A percentile compares a stretch with the other conserved stretches of the same genome.
phyloP scores from a whole-genome alignment of 345 rosid species.

The Brassica carinata region DNA sequence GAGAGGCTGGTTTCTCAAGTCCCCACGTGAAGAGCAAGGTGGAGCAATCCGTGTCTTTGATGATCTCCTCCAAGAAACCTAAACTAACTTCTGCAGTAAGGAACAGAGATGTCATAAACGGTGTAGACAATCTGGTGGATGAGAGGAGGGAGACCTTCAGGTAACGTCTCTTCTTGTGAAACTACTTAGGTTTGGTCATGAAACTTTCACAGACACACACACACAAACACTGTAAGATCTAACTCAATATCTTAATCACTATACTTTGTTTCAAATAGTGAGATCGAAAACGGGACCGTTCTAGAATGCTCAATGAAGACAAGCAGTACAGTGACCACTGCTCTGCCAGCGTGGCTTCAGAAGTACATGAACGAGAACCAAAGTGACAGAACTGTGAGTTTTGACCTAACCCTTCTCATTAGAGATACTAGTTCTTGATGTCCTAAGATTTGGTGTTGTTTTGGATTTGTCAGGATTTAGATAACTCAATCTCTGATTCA shows the following conservation, averaged over 20 bases:
- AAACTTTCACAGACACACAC: neutral
- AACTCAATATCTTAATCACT: neutral
- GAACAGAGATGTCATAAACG: constrained; percentile 45
- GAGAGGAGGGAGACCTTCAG: constrained; percentile 43
- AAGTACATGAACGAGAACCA: constrained; percentile 57
- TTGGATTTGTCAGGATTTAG: constrained; percentile 44
- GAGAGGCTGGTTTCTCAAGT: constrained; percentile 92
- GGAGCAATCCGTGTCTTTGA: constrained; percentile 63
- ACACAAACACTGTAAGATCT: constrained; percentile 33
- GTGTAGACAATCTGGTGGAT: constrained; percentile 43
- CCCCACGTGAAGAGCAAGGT: constrained; percentile 76
- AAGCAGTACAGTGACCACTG: constrained; percentile 40
- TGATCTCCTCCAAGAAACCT: constrained; percentile 51
- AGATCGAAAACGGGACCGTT: neutral
- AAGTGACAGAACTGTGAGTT: constrained; percentile 32
- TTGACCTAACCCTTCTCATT: neutral
- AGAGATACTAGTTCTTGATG: neutral
- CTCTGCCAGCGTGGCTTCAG: constrained; percentile 81
- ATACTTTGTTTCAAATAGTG: constrained; percentile 1
- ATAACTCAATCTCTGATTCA: constrained; percentile 42
- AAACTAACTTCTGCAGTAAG: constrained; percentile 38
- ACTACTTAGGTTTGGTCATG: constrained; percentile 5
- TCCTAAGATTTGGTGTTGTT: neutral
- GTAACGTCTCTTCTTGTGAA: constrained; percentile 7
- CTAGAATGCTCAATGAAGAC: constrained; percentile 23